phyloP scores from a whole-genome alignment of 2,329 filamentous ascomycete species.

The Colletotrichum endophyticum region DNA sequence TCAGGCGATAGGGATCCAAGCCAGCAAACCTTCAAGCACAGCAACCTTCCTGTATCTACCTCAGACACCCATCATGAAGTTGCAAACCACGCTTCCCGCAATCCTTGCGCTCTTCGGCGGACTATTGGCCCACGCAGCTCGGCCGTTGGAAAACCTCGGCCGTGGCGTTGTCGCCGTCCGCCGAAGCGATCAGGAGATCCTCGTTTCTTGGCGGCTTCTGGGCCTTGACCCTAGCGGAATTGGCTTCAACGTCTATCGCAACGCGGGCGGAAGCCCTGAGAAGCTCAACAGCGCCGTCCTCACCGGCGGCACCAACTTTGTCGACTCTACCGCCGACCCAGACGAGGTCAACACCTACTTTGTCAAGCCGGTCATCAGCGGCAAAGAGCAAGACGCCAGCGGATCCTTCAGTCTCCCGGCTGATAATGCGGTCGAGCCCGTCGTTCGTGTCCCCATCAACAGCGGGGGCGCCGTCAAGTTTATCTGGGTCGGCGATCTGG shows the following conservation, averaged over 20 bases:
- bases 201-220: constrained; percentile 24
- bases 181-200: constrained; percentile 15
- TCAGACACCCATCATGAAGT: neutral
- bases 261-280: neutral
- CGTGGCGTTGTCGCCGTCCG: constrained; percentile 26
- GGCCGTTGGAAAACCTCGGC: constrained; percentile 23
- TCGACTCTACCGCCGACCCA: constrained; percentile 18
- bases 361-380: constrained; percentile 20
- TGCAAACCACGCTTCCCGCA: accelerated
- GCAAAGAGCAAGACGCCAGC: constrained; percentile 18
- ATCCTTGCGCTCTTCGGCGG: neutral
- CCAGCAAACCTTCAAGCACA: accelerated
- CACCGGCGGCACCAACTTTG: constrained; percentile 24
- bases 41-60: neutral
- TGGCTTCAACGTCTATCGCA: constrained; percentile 26
- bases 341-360: constrained; percentile 22
- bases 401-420: constrained; percentile 19
- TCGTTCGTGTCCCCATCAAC: constrained; percentile 24
- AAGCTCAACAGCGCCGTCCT: constrained; percentile 21
- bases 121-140: neutral
- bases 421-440: constrained; percentile 1
- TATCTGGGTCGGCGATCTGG: constrained; percentile 27
- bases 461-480: constrained; percentile 24
- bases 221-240: constrained; percentile 25
- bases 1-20: accelerated